Base-by-base conservation (phyloP, 169 alveolate species). In the Sarcocystis neurona region DNA sequence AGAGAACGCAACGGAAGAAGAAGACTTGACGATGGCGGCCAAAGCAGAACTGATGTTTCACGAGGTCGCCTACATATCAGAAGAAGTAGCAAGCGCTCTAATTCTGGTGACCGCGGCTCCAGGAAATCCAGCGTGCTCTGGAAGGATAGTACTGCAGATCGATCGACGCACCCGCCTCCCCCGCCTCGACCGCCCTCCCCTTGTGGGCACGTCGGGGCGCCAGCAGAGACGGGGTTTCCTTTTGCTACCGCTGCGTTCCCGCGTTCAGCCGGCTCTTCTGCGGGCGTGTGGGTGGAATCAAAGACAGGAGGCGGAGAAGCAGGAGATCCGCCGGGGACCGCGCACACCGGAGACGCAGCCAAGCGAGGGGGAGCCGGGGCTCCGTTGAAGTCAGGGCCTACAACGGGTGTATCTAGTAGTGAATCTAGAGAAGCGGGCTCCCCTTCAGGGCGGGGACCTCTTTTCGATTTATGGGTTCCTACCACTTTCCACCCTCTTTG, bases 381-480 rank as follows among this genome's bases (percentile, higher is more conserved):
- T n/a, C n/a, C n/a, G n/a, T n/a, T n/a, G n/a, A n/a, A n/a, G n/a
- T n/a, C n/a, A n/a, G n/a, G n/a, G n/a, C n/a, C n/a, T n/a, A n/a
- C n/a, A n/a, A n/a, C n/a, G n/a, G n/a, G n/a, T n/a, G n/a, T n/a
- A n/a, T n/a, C n/a, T n/a, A n/a, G n/a, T n/a, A n/a, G n/a, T n/a
- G n/a, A n/a, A n/a, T n/a, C n/a, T n/a, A n/a, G n/a, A n/a, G n/a
- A n/a, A n/a, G n/a, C n/a, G n/a, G n/a, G n/a, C n/a, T n/a, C n/a
- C n/a, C n/a, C n/a, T n/a, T n/a, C n/a, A n/a, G n/a, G n/a, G n/a
- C n/a, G n/a, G n/a, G n/a, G n/a, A n/a, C n/a, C n/a, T 23, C n/a
- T 66, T 58, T 86, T 86, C 79, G 90, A 86, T n/a, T 60, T 86
- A 18, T 86, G 90, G 90, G 90, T 86, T 30, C 90, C 90, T 8